Conservation (phyloP, 2,329 filamentous ascomycete species). For the Talaromyces sp. region DNA sequence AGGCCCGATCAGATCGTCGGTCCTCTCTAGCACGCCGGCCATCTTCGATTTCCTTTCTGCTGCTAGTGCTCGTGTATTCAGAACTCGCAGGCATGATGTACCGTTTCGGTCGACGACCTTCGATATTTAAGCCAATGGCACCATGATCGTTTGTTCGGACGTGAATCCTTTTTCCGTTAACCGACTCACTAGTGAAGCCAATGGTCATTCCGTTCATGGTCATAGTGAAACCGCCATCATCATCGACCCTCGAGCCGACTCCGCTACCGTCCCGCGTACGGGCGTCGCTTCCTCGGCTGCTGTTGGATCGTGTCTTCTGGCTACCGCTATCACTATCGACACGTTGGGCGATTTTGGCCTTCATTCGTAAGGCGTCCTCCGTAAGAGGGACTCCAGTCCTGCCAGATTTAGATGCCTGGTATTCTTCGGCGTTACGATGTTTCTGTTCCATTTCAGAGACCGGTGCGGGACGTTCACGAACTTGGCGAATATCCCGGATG, state of each 20-base stretch:
- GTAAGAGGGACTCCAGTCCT: conserved; percentile 31
- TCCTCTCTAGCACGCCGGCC: conserved; percentile 33
- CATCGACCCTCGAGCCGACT: conserved; percentile 32
- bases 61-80: conserved; percentile 32
- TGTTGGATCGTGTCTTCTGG: conserved; percentile 40
- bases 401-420: conserved; percentile 36
- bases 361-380: conserved; percentile 31
- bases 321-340: conserved; percentile 40
- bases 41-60: conserved; percentile 34
- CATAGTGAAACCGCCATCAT: conserved; percentile 39
- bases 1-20: conserved; percentile 36
- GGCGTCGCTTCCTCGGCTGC: conserved; percentile 39
- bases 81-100: conserved; percentile 35
- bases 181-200: conserved; percentile 35
- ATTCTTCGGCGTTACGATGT: conserved; percentile 37
- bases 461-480: background rate
- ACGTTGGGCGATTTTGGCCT: conserved; percentile 29
- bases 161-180: conserved; percentile 39
- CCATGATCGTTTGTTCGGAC: conserved; percentile 39
- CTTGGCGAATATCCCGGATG: background rate
- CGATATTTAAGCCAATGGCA: conserved; percentile 39
- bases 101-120: conserved; percentile 35
- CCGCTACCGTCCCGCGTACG: conserved; percentile 34
- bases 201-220: conserved; percentile 41
- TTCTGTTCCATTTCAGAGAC: conserved; percentile 34